Conservation (phyloP, 208 protist genomes). For the Trypanosomatidae sp. region DNA sequence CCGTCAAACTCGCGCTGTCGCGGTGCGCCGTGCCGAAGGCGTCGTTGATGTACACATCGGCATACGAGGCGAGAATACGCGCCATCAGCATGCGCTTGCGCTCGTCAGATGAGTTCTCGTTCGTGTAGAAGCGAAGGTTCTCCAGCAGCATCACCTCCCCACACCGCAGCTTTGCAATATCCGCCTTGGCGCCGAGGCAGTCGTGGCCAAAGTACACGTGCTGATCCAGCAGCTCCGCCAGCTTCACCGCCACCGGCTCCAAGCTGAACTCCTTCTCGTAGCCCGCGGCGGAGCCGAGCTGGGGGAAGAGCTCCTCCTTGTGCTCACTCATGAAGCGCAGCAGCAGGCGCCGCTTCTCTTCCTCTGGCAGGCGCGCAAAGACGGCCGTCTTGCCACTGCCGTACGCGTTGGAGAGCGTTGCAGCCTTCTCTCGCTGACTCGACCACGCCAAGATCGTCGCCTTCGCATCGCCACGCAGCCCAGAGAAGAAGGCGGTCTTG, state of each 20-base stretch:
- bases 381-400: slow-evolving; percentile 61
- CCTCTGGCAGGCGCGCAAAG: slow-evolving; percentile 64
- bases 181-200: slow-evolving; percentile 68
- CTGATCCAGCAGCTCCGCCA: slow-evolving; percentile 91
- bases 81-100: slow-evolving; percentile 80
- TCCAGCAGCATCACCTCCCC: slow-evolving; percentile 98
- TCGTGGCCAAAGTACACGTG: slow-evolving; percentile 81
- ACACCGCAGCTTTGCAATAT: slow-evolving; percentile 50
- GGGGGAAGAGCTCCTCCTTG: slow-evolving; percentile 53
- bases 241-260: slow-evolving; percentile 85
- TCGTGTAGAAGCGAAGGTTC: slow-evolving; percentile 99
- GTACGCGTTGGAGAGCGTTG: slow-evolving; percentile 28
- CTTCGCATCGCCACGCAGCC: slow-evolving; percentile 65
- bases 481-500: slow-evolving; percentile 73
- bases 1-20: slow-evolving; percentile 93
- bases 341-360: slow-evolving; percentile 69
- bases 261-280: slow-evolving; percentile 91
- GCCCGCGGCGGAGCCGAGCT: slow-evolving; percentile 44
- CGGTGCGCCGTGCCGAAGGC: slow-evolving; percentile 99
- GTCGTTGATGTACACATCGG: slow-evolving; percentile 99
- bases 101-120: slow-evolving; percentile 95
- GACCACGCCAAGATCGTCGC: slow-evolving; percentile 55
- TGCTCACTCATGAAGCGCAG: slow-evolving; percentile 56
- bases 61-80: slow-evolving; percentile 90
- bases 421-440: slow-evolving; percentile 40